Percentiles rank a stretch among this genome's conserved stretches.
These are phyloP conservation scores for Vanderwaltozyma tropicalis DNA, from an alignment of 805 yeast species.

Conservation along the genomic window DNA sequence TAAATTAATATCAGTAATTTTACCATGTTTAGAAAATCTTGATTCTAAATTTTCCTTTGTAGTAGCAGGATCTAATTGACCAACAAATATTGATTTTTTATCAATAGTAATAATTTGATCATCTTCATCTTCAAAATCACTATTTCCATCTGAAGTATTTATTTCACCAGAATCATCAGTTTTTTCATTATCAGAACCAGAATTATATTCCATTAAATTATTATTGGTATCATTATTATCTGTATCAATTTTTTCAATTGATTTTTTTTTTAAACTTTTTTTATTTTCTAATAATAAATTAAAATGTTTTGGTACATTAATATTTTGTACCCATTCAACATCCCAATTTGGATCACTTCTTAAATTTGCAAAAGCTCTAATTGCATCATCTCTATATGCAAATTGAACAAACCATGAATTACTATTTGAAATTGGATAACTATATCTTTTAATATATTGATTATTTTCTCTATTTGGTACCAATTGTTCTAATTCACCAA, in stretches of 20 bases:
- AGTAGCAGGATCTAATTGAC: slow-evolving; percentile 50
- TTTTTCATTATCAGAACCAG: background rate
- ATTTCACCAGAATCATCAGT: background rate
- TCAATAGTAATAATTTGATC: slow-evolving; percentile 37
- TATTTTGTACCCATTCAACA: slow-evolving; percentile 82
- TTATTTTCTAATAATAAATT: slow-evolving; percentile 12
- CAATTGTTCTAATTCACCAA: slow-evolving; percentile 70
- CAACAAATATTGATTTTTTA: slow-evolving; percentile 65
- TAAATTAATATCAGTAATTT: slow-evolving; percentile 44
- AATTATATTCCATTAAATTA: background rate
- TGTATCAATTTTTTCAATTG: background rate
- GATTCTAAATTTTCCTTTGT: slow-evolving; percentile 45
- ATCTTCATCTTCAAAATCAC: slow-evolving; percentile 1
- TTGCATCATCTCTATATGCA: slow-evolving; percentile 79
- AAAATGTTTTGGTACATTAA: slow-evolving; percentile 40
- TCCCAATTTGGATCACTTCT: slow-evolving; percentile 42
- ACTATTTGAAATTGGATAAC: slow-evolving; percentile 15
- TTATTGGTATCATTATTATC: background rate
- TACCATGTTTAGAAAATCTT: slow-evolving; percentile 61
- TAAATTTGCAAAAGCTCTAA: slow-evolving; percentile 66
- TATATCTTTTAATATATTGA: slow-evolving; percentile 11
- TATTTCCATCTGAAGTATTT: too few relatives aligned
- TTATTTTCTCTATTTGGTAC: slow-evolving; percentile 32
- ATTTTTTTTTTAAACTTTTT: too few relatives aligned
- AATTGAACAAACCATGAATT: slow-evolving; percentile 67